Evolutionary conservation across 164 flowering plant species (phyloP).

Genomic region (Malania oleifera): DNA sequence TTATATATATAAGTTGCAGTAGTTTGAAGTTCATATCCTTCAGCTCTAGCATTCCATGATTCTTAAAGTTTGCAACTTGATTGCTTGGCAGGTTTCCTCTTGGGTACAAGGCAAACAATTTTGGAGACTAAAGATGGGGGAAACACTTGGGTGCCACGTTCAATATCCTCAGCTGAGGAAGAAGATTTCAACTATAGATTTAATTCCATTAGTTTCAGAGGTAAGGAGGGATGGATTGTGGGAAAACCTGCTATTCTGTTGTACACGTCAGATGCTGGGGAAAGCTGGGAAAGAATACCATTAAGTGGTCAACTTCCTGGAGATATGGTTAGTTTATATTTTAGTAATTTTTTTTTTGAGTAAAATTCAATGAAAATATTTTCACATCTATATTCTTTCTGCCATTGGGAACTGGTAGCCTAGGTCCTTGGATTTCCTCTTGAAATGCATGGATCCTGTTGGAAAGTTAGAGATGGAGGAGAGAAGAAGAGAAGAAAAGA

Average conservation of each 20-base stretch:
- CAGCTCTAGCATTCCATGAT: too few species aligned
- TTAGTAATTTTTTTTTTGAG: too few species aligned
- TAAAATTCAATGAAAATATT: too few species aligned
- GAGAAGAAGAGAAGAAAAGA: too few species aligned
- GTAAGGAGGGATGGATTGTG: conserved; percentile 96
- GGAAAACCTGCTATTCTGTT: conserved; percentile 93
- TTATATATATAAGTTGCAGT: too few species aligned
- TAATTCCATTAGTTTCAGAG: conserved; percentile 83
- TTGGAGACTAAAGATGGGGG: conserved; percentile 98
- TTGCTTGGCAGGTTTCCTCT: conserved; percentile 53
- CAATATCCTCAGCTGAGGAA: conserved; percentile 92
- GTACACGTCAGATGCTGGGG: conserved; percentile 86
- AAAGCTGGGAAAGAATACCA: conserved; percentile 87
- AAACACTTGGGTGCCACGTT: conserved; percentile 84
- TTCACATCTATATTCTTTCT: background rate
- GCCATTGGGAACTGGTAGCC: background rate
- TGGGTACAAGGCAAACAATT: conserved; percentile 96
- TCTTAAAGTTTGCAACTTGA: conserved; percentile 1
- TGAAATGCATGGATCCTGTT: too few species aligned
- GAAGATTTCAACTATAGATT: conserved; percentile 97
- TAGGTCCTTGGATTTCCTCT: background rate
- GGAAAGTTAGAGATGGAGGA: too few species aligned
- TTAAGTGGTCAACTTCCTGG: conserved; percentile 93
- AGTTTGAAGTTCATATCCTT: too few species aligned
- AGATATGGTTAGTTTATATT: conserved; percentile 58